These are phyloP conservation scores for Lipomyces sp. DNA, from an alignment of 805 yeast species.

Conservation along the genomic window DNA sequence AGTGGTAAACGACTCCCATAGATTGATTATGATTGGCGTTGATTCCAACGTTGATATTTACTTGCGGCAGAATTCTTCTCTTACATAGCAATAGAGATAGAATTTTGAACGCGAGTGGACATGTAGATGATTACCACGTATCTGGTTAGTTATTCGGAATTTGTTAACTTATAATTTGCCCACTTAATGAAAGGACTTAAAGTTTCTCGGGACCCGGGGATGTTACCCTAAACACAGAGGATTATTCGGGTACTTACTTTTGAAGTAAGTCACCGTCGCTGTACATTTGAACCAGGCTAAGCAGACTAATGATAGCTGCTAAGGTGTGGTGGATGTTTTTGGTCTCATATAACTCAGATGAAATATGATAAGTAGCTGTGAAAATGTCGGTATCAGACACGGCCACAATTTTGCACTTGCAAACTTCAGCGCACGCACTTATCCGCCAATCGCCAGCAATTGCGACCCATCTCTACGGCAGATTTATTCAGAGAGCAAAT, in stretches of 20 bases:
- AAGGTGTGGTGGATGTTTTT: background rate
- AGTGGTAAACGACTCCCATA: conserved; percentile 39
- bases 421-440: conserved; percentile 30
- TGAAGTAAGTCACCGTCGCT: too few relatives aligned
- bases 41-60: conserved; percentile 11
- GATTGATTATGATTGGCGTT: conserved; percentile 15
- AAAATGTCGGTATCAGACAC: conserved; percentile 7
- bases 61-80: conserved; percentile 32
- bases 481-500: conserved; percentile 20
- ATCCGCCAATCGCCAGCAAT: conserved; percentile 19
- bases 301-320: too few relatives aligned
- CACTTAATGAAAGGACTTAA: background rate
- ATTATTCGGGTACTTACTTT: too few relatives aligned
- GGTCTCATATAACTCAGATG: background rate
- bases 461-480: conserved; percentile 20
- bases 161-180: too few relatives aligned
- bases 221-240: too few relatives aligned
- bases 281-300: too few relatives aligned
- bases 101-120: conserved; percentile 35
- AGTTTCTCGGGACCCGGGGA: too few relatives aligned
- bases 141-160: background rate
- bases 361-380: background rate
- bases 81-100: conserved; percentile 4
- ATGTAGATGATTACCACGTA: background rate
- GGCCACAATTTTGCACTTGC: conserved; percentile 18